Conservation (phyloP, 768 basidiomycete genomes). For the Daedalea quercina region DNA sequence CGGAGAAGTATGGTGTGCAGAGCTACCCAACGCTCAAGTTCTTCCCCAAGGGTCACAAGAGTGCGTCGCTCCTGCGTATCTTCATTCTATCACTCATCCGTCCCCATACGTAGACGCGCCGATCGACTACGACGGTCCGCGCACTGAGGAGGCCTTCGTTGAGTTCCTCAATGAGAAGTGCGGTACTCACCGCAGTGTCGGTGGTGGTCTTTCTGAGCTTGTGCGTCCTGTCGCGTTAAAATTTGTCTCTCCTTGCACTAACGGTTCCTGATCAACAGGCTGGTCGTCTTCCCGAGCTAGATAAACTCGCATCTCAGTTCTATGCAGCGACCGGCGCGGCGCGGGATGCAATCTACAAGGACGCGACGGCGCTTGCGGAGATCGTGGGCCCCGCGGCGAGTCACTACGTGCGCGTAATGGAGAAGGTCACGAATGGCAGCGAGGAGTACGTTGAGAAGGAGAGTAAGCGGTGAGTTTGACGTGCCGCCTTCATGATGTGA, state of each 20-base stretch:
- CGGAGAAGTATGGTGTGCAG: conserved; percentile 61
- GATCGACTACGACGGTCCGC: conserved; percentile 60
- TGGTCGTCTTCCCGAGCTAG: conserved; percentile 74
- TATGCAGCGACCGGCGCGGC: conserved; percentile 49
- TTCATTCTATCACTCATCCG: background rate
- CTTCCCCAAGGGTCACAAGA: conserved; percentile 69
- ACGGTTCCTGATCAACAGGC: conserved; percentile 48
- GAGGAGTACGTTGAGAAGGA: conserved; percentile 85
- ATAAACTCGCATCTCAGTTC: conserved; percentile 72
- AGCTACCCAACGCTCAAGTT: conserved; percentile 95
- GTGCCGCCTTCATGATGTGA: conserved; percentile 7
- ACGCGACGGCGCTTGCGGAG: conserved; percentile 52
- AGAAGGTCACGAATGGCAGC: conserved; percentile 67
- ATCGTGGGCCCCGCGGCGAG: conserved; percentile 45
- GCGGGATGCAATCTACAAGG: conserved; percentile 55
- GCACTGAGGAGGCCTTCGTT: conserved; percentile 72
- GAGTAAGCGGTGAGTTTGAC: conserved; percentile 61
- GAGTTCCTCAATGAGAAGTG: conserved; percentile 80
- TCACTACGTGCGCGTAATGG: conserved; percentile 89
- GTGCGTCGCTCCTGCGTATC: conserved; percentile 2
- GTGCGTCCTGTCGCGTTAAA: conserved; percentile 30
- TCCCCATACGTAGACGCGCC: conserved; percentile 29
- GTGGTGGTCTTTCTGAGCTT: conserved; percentile 71
- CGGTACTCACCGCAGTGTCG: conserved; percentile 76
- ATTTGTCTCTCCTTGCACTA: too few species aligned